Conservation (phyloP, 192 early-diverging fungal species). For the Rhizoclosmatium globosum region DNA sequence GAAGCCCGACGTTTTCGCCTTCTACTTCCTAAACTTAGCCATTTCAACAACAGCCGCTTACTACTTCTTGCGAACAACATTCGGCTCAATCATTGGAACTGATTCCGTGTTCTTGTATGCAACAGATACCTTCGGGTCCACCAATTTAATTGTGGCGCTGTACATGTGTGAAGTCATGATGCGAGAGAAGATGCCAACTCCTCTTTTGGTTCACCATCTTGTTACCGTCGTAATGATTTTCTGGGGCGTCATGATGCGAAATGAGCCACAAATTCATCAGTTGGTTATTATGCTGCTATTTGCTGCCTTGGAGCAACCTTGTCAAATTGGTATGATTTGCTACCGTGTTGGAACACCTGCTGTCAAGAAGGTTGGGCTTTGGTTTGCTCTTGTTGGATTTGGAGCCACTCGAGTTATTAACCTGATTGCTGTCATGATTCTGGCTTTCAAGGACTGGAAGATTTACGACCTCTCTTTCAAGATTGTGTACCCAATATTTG, state of each 20-base stretch:
- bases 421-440: not conserved
- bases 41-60: not conserved
- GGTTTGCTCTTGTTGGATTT: not conserved
- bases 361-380: not conserved
- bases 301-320: not conserved
- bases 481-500: no score
- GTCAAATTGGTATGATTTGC: not conserved
- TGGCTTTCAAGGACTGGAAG: no score
- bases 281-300: not conserved
- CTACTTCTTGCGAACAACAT: not conserved
- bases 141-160: not conserved
- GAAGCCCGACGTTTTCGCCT: not conserved
- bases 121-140: not conserved
- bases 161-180: not conserved
- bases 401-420: not conserved
- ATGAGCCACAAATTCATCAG: not conserved
- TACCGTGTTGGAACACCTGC: not conserved
- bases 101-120: not conserved
- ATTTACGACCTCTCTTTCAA: no score
- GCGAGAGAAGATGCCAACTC: not conserved
- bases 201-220: not conserved
- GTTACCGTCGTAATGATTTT: not conserved
- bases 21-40: not conserved
- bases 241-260: not conserved
- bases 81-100: not conserved